Percentiles rank a stretch among this genome's conserved stretches.
Conservation (phyloP, 148 eudicot species). For the Chenopodium quinoa region DNA sequence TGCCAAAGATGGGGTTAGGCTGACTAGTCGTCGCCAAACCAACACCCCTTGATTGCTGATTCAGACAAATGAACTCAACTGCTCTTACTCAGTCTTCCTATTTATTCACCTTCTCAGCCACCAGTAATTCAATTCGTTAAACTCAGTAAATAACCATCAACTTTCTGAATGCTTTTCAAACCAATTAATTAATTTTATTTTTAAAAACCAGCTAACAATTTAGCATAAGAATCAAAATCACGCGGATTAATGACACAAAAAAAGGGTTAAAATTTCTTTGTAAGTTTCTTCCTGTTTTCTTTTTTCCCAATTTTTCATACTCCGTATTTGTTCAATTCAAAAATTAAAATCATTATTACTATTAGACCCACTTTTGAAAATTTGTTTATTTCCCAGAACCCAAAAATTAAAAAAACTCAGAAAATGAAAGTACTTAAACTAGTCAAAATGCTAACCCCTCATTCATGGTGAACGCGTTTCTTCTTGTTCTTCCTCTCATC, state of each 20-base stretch:
- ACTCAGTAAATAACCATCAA: neutral
- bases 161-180: neutral
- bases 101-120: neutral
- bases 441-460: slow-evolving; percentile 10
- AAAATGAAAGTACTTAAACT: neutral
- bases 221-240: neutral
- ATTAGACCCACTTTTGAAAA: neutral
- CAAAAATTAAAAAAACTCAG: neutral
- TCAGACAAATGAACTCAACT: neutral
- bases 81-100: neutral
- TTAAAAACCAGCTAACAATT: neutral
- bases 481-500: neutral
- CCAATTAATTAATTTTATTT: too few species aligned
- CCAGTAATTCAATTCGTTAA: neutral
- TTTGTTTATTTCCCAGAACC: neutral
- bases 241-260: neutral
- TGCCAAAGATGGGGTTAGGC: too few species aligned
- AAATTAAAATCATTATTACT: neutral
- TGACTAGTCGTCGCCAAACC: neutral
- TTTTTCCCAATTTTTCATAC: neutral
- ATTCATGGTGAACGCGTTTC: slow-evolving; percentile 19
- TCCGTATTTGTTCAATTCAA: neutral
- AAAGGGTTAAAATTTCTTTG: neutral
- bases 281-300: neutral
- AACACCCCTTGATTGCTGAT: neutral